phyloP scores from a whole-genome alignment of 2,329 filamentous ascomycete species.

The Teratosphaeria gauchensis region DNA sequence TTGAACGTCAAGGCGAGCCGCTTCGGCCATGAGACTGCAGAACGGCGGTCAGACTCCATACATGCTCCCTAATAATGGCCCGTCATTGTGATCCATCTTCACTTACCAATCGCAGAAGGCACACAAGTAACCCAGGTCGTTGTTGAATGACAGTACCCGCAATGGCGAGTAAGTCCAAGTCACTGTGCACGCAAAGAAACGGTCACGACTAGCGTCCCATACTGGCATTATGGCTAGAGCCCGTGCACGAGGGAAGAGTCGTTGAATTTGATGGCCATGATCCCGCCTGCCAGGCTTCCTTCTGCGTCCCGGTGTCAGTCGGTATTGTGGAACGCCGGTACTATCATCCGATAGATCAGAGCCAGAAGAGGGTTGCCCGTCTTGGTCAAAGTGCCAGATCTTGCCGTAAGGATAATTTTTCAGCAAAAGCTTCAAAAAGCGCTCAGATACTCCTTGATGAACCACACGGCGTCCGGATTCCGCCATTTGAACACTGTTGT shows the following conservation, averaged over 20 bases:
- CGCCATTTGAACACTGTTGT: neutral
- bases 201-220: neutral
- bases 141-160: neutral
- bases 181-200: neutral
- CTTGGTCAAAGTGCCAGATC: slow-evolving; percentile 25
- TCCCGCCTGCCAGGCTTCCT: slow-evolving; percentile 6
- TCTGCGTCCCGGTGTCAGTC: neutral
- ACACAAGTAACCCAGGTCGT: neutral
- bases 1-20: neutral
- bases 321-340: neutral
- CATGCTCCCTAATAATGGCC: neutral
- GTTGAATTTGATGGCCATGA: neutral
- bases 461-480: neutral
- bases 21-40: neutral
- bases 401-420: slow-evolving; percentile 26
- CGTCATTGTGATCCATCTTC: neutral
- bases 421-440: slow-evolving; percentile 15
- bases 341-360: slow-evolving; percentile 9
- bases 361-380: slow-evolving; percentile 18
- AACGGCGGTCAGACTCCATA: neutral
- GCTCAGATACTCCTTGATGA: slow-evolving; percentile 10
- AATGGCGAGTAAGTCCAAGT: neutral
- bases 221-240: neutral
- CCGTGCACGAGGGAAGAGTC: neutral
- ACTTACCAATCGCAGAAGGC: neutral